Percentiles rank a stretch among this genome's conserved stretches.
phyloP scores from a whole-genome alignment of 805 yeast species.

The Kodamaea fukazawae region DNA sequence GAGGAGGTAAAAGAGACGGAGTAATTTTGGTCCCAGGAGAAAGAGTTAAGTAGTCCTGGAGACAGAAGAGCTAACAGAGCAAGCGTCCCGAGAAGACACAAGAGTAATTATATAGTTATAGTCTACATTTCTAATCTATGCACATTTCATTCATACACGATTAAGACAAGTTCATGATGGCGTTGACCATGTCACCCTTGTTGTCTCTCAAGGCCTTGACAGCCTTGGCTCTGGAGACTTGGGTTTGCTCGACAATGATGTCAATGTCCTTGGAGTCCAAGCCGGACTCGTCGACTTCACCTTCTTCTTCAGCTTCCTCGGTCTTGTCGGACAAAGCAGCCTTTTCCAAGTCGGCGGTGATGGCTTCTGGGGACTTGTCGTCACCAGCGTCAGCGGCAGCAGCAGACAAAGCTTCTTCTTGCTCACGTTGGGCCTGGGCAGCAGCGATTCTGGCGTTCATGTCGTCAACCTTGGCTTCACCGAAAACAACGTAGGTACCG shows the following conservation, averaged over 20 bases:
- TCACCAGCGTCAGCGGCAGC: conserved; percentile 39
- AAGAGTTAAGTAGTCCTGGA: background rate
- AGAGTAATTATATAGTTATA: background rate
- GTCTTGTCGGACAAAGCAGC: conserved; percentile 51
- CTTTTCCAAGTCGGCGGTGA: conserved; percentile 78
- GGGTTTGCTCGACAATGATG: conserved; percentile 88
- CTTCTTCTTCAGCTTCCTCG: conserved; percentile 55
- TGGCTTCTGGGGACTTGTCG: conserved; percentile 71
- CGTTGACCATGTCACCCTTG: conserved; percentile 92
- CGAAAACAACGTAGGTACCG: conserved; percentile 94
- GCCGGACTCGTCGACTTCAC: conserved; percentile 81
- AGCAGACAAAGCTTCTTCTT: conserved; percentile 43
- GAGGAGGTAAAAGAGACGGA: background rate
- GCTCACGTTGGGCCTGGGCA: conserved; percentile 75
- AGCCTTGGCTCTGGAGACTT: conserved; percentile 85
- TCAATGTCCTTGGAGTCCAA: conserved; percentile 78
- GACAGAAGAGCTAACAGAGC: background rate
- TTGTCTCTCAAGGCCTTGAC: conserved; percentile 84
- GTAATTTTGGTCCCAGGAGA: background rate
- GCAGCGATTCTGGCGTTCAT: conserved; percentile 82
- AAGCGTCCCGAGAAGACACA: background rate
- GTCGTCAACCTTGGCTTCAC: conserved; percentile 97
- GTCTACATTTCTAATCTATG: background rate
- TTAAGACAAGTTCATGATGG: conserved; percentile 78
- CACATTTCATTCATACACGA: background rate